Percentiles rank a stretch among this genome's conserved stretches.
Conservation (phyloP, 176 grass and related monocot species). For the Bonia amplexicaulis region DNA sequence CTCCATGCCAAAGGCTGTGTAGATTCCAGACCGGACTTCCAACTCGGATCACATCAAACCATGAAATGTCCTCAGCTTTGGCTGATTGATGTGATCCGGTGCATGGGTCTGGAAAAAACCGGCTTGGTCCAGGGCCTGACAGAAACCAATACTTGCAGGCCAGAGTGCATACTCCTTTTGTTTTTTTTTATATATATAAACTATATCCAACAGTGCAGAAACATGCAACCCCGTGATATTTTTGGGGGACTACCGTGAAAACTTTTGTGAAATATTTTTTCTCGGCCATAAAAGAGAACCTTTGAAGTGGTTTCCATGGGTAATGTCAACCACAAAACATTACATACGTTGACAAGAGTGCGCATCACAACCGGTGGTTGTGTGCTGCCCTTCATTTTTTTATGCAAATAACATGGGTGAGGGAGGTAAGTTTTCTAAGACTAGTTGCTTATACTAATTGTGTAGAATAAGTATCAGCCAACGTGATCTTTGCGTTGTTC, state of each 20-base stretch:
- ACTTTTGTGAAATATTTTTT: not conserved
- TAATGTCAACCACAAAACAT: not conserved
- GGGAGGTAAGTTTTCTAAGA: not conserved
- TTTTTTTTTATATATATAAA: not conserved
- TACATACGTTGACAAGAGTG: not conserved
- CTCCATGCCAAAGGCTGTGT: not conserved
- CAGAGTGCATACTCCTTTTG: not conserved
- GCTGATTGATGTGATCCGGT: conserved; percentile 3
- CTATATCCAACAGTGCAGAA: not conserved
- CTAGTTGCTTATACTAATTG: not conserved
- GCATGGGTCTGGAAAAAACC: not conserved
- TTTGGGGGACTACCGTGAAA: not conserved
- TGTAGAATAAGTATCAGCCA: not conserved
- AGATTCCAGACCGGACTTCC: conserved; percentile 34
- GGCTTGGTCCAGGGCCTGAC: not conserved
- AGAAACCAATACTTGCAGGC: not conserved
- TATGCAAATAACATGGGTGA: not conserved
- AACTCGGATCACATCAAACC: conserved; percentile 32
- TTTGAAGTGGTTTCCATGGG: not conserved
- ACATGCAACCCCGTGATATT: not conserved
- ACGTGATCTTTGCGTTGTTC: not conserved
- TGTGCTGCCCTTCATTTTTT: not conserved
- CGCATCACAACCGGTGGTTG: not conserved
- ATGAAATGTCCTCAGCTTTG: conserved; percentile 39
- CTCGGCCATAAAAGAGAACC: not conserved